Conservation (phyloP, 371 early-diverging fungal species). For the Circinella minor region DNA sequence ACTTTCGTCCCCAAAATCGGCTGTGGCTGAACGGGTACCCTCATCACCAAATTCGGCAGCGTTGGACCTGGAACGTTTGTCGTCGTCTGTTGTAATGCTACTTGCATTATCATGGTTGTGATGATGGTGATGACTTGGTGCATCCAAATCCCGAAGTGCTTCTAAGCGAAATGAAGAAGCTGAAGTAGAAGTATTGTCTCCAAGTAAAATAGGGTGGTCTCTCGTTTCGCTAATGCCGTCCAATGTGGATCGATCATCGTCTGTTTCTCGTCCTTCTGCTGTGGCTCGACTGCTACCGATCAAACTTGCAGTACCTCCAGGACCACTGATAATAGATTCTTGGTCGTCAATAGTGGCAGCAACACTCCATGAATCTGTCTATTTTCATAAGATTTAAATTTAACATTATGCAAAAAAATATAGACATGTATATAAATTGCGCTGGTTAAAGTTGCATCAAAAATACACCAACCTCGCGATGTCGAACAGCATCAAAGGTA, state of each 20-base stretch:
- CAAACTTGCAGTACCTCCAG: slow-evolving; percentile 39
- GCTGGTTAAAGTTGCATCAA: too few species aligned
- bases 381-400: too few species aligned
- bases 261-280: slow-evolving; percentile 26
- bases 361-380: slow-evolving; percentile 55
- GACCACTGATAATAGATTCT: slow-evolving; percentile 53
- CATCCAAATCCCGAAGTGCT: slow-evolving; percentile 32
- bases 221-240: slow-evolving; percentile 35
- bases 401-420: too few species aligned
- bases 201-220: slow-evolving; percentile 2
- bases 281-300: slow-evolving; percentile 31
- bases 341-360: slow-evolving; percentile 60
- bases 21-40: slow-evolving; percentile 46
- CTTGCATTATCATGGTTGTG: slow-evolving; percentile 16
- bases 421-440: too few species aligned
- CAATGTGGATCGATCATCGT: slow-evolving; percentile 34
- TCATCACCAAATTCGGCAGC: slow-evolving; percentile 61
- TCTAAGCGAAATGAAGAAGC: slow-evolving; percentile 22
- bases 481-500: slow-evolving; percentile 36
- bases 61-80: slow-evolving; percentile 49
- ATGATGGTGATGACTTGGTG: neutral
- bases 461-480: slow-evolving; percentile 26
- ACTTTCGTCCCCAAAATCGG: slow-evolving; percentile 42
- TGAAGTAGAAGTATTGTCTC: neutral
- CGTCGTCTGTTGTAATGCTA: slow-evolving; percentile 30